Base-by-base conservation (phyloP, 2,329 filamentous ascomycete species). In the Madurella mycetomatis region DNA sequence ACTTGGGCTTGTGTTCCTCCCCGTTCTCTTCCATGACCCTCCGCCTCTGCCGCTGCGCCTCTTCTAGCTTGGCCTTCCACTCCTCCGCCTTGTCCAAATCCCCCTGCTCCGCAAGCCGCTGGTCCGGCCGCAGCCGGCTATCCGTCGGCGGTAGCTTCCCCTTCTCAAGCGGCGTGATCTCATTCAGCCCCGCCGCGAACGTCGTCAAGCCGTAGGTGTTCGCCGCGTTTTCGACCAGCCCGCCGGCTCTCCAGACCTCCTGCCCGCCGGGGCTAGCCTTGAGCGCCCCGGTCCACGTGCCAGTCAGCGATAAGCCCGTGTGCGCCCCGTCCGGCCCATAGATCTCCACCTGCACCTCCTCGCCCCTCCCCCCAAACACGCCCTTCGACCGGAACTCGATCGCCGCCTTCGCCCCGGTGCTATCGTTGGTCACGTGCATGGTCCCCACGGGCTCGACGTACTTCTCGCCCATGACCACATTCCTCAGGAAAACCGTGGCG, bases 381-480 rank as follows among this genome's bases (percentile, higher is more conserved):
- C 94, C 92, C 67, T 94, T 95, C 52, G 87, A 84, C 68, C 94
- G 95, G 75, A 99, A 99, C 54, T 92, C 91, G 45, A 90, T 84
- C n/a, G 86, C 79, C 1, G 91, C 89, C 67, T 90, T 92, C 61
- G 88, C 84, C 8, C 92, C 90, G 0, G 86, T 90, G 5, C 81
- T 87, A 65, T 99, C 94, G 68, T 92, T 92, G 60, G 83, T 74
- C 34, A 99, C 82, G 19, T 86, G 84, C 89, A 97, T 94, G 42
- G 83, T 90, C 44, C 92, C 92, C 1, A 95, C 90, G 0, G 94
- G 94, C 72, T 99, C 94, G 12, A 97, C 85, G 67, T 99, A 99
- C 72, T 97, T 99, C 72, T 99, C 94, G 40, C 94, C 94, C 64
- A 95, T 92, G 52, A 99, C 95, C 49, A 99, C 90, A 68, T 99